Conservation (phyloP, 164 flowering plant species). For the Berberis vulgaris region DNA sequence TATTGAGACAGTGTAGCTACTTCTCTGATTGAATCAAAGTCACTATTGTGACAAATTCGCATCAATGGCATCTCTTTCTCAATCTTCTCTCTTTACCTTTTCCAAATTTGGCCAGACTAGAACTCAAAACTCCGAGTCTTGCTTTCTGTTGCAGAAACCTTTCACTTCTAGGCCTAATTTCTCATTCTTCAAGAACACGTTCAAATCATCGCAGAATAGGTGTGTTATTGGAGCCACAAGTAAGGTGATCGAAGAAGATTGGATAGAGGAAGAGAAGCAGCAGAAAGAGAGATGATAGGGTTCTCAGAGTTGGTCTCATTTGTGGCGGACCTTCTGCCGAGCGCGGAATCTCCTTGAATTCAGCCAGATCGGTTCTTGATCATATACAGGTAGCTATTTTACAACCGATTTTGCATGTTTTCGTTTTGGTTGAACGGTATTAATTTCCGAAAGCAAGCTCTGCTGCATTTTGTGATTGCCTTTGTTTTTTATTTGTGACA, state of each 20-base stretch:
- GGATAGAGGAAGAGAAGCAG: slow-evolving; percentile 9
- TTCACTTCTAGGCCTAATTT: too few relatives aligned
- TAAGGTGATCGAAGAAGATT: slow-evolving; percentile 15
- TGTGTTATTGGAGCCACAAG: slow-evolving; percentile 15
- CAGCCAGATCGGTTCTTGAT: slow-evolving; percentile 91
- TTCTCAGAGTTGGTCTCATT: slow-evolving; percentile 58
- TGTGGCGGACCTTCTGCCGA: slow-evolving; percentile 95
- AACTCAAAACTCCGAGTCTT: too few relatives aligned
- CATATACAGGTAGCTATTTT: slow-evolving; percentile 54
- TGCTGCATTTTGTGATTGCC: not conserved
- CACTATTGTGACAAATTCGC: too few relatives aligned
- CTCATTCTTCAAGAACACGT: too few relatives aligned
- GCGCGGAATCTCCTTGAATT: slow-evolving; percentile 87
- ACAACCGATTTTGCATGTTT: not conserved
- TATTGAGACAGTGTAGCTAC: too few relatives aligned
- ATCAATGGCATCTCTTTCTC: too few relatives aligned
- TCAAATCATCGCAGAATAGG: not conserved
- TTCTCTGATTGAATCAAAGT: too few relatives aligned
- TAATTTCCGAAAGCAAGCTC: too few relatives aligned
- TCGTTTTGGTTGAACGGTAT: not conserved
- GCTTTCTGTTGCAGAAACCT: too few relatives aligned
- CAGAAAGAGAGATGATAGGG: slow-evolving; percentile 14
- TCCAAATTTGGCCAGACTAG: too few relatives aligned
- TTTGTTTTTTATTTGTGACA: not conserved
- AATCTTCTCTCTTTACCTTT: too few relatives aligned